Base-by-base conservation (phyloP, 257 asterid species). In the Ocimum tenuiflorum region DNA sequence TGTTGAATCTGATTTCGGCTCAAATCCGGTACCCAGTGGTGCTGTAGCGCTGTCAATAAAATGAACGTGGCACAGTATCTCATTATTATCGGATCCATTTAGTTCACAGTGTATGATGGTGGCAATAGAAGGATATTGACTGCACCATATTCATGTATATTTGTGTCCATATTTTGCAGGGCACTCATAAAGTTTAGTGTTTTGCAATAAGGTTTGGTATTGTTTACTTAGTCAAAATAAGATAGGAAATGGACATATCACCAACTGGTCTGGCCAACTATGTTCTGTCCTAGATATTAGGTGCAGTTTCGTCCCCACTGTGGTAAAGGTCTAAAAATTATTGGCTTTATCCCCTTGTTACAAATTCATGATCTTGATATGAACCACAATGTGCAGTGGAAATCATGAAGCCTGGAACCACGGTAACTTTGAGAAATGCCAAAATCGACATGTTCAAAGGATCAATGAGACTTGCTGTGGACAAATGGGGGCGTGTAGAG, bases 361-460 rank as follows among this genome's bases (percentile, higher is more conserved):
- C 33, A 15, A 36, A 52, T 39, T 77, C 13, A 52, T 13, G 33
- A 23, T 41, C 8, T 13, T 68, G 33, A 15, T 70, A 51, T 29
- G 35, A 27, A 23, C 60, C 47, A 3, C 23, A 56, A 58, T 35
- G 24, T 70, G 83, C 85, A 86, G 94, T 86, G 80, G 90, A 80
- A 42, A 53, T 77, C 72, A 80, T 82, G 94, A 79, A 82, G 73
- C 60, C 85, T 9, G 90, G 67, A 35, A 55, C 86, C 39, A 84
- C 87, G 0, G 64, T 86, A 31, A 82, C 76, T 46, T 73, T 86
- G 68, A 74, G 91, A 46, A 86, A 86, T 55, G 95, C 91, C 46
- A 86, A 86, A 67, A 86, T 84, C 15, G 95, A 86, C 84, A 86
- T 86, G 95, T 86, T 84, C 80, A 86, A 86, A 77, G 95, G 96